phyloP scores from a whole-genome alignment of 768 basidiomycete species.

The Leucogyrophana mollusca region DNA sequence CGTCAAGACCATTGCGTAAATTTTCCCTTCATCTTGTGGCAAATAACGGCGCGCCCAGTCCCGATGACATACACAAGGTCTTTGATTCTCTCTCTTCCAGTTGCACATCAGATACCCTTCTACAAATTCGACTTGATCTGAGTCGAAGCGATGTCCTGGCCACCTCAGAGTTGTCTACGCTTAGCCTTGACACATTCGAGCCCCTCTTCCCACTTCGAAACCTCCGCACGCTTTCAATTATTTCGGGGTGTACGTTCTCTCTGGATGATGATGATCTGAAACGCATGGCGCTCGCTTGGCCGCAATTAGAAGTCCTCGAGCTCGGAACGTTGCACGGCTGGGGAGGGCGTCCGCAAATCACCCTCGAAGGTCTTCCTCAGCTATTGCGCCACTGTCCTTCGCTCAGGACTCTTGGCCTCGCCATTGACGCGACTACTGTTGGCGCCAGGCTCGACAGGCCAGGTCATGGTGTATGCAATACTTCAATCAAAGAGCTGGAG shows the following conservation, averaged over 20 bases:
- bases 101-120: no score
- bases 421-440: conserved; percentile 2
- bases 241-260: background rate
- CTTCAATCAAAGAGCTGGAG: background rate
- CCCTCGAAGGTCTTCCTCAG: conserved; percentile 4
- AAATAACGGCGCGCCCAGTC: no score
- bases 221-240: background rate
- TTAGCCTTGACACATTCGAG: background rate
- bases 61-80: no score
- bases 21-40: no score
- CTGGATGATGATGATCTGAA: conserved; percentile 1
- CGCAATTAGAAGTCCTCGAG: conserved; percentile 2
- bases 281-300: conserved; percentile 3
- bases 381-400: background rate
- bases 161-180: no score
- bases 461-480: conserved; percentile 4
- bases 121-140: no score
- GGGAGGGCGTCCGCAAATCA: background rate
- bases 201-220: background rate
- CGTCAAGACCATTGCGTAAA: no score
- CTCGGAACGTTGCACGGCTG: background rate
- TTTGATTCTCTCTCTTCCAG: no score
- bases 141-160: no score
- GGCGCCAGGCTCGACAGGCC: background rate
- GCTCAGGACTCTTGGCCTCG: conserved; percentile 1